phyloP scores from a whole-genome alignment of 2,329 filamentous ascomycete genomes.

The Aspergillus quadrilineatus region DNA sequence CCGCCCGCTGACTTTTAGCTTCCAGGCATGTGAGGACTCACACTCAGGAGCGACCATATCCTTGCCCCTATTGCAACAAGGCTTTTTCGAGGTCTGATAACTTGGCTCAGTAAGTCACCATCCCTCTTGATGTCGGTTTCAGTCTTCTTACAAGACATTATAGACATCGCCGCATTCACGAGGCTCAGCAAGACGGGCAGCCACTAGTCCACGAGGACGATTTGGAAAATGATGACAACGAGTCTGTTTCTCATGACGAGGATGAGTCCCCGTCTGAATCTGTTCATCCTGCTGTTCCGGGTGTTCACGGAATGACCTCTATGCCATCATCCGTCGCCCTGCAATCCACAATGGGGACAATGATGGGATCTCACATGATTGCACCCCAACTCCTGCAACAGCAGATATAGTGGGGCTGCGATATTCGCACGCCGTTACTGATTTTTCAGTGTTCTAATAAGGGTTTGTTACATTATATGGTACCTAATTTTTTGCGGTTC shows the following conservation, averaged over 20 bases:
- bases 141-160: conserved; percentile 36
- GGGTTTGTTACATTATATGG: conserved; percentile 6
- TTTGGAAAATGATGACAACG: conserved; percentile 83
- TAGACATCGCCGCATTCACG: conserved; percentile 77
- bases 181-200: conserved; percentile 63
- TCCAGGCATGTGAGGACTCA: conserved; percentile 96
- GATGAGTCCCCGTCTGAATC: conserved; percentile 63
- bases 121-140: not conserved
- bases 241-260: conserved; percentile 76
- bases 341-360: conserved; percentile 40
- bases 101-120: conserved; percentile 78
- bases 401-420: conserved; percentile 34
- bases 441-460: conserved; percentile 3
- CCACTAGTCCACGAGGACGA: conserved; percentile 66
- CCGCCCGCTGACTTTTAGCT: conserved; percentile 51
- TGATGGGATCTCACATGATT: conserved; percentile 44
- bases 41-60: conserved; percentile 97
- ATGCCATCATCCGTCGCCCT: conserved; percentile 34
- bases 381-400: conserved; percentile 45
- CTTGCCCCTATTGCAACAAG: conserved; percentile 97
- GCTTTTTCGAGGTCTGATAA: conserved; percentile 98
- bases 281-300: conserved; percentile 31
- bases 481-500: conserved; percentile 11
- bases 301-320: conserved; percentile 36
- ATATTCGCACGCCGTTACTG: not conserved